Evolutionary conservation across 495 filamentous ascomycete species (phyloP).

Genomic region (Talaromyces thailandensis): DNA sequence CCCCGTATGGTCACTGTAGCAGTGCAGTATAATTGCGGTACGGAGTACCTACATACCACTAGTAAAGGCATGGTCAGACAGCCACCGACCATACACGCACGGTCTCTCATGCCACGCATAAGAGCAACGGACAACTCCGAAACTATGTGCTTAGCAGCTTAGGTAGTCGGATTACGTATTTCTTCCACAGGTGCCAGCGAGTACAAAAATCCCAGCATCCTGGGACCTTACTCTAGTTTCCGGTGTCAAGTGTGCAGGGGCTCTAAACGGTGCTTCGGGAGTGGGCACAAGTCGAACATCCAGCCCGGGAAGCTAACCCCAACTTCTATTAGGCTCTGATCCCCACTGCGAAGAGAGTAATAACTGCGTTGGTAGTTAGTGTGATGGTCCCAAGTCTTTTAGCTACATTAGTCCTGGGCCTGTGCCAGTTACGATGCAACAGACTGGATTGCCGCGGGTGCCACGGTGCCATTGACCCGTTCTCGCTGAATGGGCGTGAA

Average conservation of each 20-base stretch:
- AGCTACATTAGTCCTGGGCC: not conserved
- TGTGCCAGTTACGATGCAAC: not conserved
- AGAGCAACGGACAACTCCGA: not conserved
- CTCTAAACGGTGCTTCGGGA: not conserved
- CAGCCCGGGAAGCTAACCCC: not conserved
- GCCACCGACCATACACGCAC: not conserved
- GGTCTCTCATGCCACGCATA: not conserved
- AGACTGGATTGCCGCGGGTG: not conserved
- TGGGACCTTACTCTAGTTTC: not conserved
- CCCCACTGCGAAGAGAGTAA: not conserved
- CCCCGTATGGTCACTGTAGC: not conserved
- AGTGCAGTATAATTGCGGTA: not conserved
- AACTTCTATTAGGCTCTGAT: not conserved
- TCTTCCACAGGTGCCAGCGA: not conserved
- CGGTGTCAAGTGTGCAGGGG: not conserved
- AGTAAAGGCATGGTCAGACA: not conserved
- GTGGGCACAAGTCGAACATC: not conserved
- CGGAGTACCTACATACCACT: not conserved
- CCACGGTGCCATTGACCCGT: not conserved
- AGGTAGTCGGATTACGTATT: not conserved
- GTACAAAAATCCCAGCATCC: not conserved
- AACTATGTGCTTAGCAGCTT: not conserved
- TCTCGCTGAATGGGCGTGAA: not conserved
- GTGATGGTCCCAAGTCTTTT: not conserved
- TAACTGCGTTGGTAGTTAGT: not conserved